Base-by-base conservation (phyloP, 805 yeast species). In the Schizosaccharomyces japonicus region DNA sequence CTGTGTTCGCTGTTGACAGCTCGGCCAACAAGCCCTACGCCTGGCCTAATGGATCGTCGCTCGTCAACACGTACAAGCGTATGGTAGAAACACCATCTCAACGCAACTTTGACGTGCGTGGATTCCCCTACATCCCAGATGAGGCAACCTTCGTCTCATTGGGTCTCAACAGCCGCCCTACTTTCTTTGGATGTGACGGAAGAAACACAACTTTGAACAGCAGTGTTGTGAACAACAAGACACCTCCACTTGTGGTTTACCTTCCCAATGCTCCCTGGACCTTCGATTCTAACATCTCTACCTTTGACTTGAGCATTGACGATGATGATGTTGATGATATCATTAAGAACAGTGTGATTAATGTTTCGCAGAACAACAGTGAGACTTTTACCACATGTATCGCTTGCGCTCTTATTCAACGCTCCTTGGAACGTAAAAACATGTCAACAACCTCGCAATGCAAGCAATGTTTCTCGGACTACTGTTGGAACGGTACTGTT, bases 171-270 rank as follows among this genome's bases (percentile, higher is more conserved):
- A 63, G 72, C 7, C 70, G 63, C 50, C 94, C 95, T 11, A 65
- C 76, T 0, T 82, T 83, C 60, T 79, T 84, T 57, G 95, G 95
- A 3, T 85, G 95, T 62, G 66, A 76, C 56, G 65, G 74, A 5
- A 52, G 60, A 3, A 75, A 76, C 56, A 62, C 52, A 21, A 49
- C 57, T 5, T 30, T 27, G 15, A 23, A 42, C 21, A 27, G 27
- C 11, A 8, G 23, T 21, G 5, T 13, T 11, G 42, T 36, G 7
- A 27, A 36, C 23, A 42, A 42, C 33, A 29, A 29, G 31, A 63
- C 59, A 33, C 58, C 59, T 19, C 92, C 93, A 2, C 66, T 82
- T 49, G 68, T 83, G 36, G 73, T 83, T n/a, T 81, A 79, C 56
- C 67, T 73, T 49, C 85, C 92, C 44, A 83, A 83, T 59, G 60